Evolutionary conservation across 257 asterid species (phyloP), one percentile per base, ranked within the genome.

Genomic region (Lithospermum erythrorhizon): DNA sequence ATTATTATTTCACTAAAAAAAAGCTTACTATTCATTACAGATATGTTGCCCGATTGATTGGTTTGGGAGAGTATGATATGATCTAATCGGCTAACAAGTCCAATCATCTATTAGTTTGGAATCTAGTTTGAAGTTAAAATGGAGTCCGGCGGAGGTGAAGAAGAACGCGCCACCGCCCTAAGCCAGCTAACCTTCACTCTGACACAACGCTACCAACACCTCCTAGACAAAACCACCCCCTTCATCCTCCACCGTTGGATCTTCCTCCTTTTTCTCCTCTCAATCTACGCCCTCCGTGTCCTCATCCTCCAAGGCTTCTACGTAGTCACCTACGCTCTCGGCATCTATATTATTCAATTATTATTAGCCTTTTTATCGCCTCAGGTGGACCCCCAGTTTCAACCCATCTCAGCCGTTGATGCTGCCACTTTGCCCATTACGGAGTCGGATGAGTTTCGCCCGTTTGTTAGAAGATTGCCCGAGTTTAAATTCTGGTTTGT

Each of bases 361-460:
- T 67, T 93, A 71, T 86, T 93, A 51, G 97, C 97, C 21, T 93
- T 93, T 63, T 78, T 93, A 21, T 89, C 99, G 57, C 99, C 97
- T 51, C 96, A 89, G 82, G 96, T 93, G 51, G 99, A 93, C 73
- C 99, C 99, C n/a, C 95, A 93, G 83, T 72, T 84, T 74, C 82
- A 89, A 65, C 72, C 61, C 27, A 67, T 75, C 17, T 22, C 29
- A 32, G 61, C 24, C 16, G 91, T 76, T 21, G 76, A 62, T 57
- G 32, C 6, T 27, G 32, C 97, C 32, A 37, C 79, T 27, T 88
- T 89, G 65, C 99, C 99, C 52, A 83, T 91, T 55, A 94, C 87
- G 45, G 94, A 95, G 70, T 83, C 95, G 70, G 99, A 93, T 51
- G 99, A 93, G 91, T 93, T 93, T 66, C 96, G 99, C 67, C 99